These are phyloP conservation scores for Agrostemma githago DNA, from an alignment of 148 eudicot species.

Conservation along the genomic window DNA sequence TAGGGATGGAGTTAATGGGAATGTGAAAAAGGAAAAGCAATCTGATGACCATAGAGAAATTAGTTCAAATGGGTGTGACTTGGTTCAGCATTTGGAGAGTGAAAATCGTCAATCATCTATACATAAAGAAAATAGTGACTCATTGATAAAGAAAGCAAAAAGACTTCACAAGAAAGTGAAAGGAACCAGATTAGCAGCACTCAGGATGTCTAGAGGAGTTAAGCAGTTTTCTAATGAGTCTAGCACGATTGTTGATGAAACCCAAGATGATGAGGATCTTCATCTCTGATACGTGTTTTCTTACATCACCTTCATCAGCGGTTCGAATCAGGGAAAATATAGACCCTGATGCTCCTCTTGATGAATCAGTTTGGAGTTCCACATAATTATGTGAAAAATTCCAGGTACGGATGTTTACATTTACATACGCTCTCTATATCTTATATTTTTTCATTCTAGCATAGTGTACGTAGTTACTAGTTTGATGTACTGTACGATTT, in stretches of 20 bases:
- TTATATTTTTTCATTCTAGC: neutral
- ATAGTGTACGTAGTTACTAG: neutral
- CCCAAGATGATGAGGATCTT: conserved; percentile 72
- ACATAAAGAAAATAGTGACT: conserved; percentile 27
- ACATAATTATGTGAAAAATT: conserved; percentile 59
- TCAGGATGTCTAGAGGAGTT: conserved; percentile 29
- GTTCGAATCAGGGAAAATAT: conserved; percentile 59
- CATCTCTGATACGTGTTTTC: conserved; percentile 68
- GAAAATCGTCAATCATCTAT: conserved; percentile 36
- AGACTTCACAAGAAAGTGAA: conserved; percentile 42
- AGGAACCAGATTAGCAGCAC: conserved; percentile 28
- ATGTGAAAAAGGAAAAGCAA: conserved; percentile 33
- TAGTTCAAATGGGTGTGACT: conserved; percentile 28
- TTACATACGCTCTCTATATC: neutral
- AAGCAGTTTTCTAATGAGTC: conserved; percentile 32
- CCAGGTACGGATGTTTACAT: conserved; percentile 31
- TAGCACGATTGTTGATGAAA: conserved; percentile 26
- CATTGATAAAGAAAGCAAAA: conserved; percentile 37
- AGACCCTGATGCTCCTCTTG: conserved; percentile 52
- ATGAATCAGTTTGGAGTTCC: conserved; percentile 86
- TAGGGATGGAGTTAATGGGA: conserved; percentile 21
- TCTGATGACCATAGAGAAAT: conserved; percentile 27
- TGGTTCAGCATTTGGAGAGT: conserved; percentile 31
- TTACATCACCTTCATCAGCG: conserved; percentile 88
- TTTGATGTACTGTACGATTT: no score